Base-by-base conservation (phyloP, 2,329 filamentous ascomycete species). In the Verticillium albo-atrum region DNA sequence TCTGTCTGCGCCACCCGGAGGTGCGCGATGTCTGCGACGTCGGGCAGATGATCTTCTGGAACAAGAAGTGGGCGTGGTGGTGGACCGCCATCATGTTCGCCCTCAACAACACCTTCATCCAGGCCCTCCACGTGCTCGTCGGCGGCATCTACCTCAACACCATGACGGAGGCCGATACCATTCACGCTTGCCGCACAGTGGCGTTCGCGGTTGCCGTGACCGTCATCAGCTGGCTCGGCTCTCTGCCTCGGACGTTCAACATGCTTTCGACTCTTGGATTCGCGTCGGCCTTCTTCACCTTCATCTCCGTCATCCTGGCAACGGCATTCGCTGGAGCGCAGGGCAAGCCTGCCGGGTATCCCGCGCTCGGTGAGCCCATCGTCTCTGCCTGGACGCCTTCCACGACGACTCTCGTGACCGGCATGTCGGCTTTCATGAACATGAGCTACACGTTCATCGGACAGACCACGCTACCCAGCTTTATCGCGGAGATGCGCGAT, bases 361-460 rank as follows among this genome's bases (percentile, higher is more conserved):
- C 78, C 57, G 77, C 81, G 0, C 72, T 72, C 6, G 91, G 91
- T 1, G 81, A 86, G 6, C 88, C 89, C 0, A 80, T 84, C 6
- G 88, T 95, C 7, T 85, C 87, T 0, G 86, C 86, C 0, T 71
- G 93, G 25, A 90, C 92, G 0, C 74, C 86, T 2, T 73, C 55
- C 2, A 85, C 88, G n/a, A 96, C 91, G 0, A 90, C 89, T 0
- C 96, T 96, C 66, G 90, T 96, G 4, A 79, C 82, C 3, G 92
- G 88, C 25, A 88, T 96, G 82, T 92, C 87, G 57, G 93, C 93
- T 0, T 97, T 97, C 74, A 82, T 97, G 72, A 97, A 97, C 75
- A 97, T 97, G 70, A 91, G 88, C 75, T 97, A 97, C 72, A 97
- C 93, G 0, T 97, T 97, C 71, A 97, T 97, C 66, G 93, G 93